A percentile compares a stretch with the other conserved stretches of the same genome.
Evolutionary conservation across 441 rosid species (phyloP).

Genomic region (Gossypium aridum): DNA sequence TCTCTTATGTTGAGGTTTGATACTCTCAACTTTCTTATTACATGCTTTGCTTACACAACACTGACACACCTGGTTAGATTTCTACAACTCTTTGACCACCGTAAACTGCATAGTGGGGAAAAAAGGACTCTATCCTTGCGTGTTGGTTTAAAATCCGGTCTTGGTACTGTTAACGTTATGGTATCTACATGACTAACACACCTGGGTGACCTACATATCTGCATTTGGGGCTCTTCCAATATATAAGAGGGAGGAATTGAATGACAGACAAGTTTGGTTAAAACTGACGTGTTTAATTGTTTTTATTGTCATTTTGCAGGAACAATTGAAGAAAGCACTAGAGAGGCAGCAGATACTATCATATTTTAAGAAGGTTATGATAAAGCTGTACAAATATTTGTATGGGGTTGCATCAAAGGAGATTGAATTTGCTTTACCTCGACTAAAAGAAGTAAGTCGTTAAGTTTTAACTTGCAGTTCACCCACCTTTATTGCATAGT

Average conservation of each 20-base stretch:
- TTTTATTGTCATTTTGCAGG: conserved; percentile 40
- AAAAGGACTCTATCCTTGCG: neutral
- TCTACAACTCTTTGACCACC: neutral
- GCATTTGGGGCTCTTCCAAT: neutral
- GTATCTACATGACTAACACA: neutral
- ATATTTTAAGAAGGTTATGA: conserved; percentile 64
- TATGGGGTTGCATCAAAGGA: conserved; percentile 53
- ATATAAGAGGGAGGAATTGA: neutral
- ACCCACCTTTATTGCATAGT: neutral
- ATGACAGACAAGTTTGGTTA: neutral
- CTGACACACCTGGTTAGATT: neutral
- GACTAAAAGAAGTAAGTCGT: conserved; percentile 69
- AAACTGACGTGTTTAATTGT: neutral
- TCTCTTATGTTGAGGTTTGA: conserved; percentile 66
- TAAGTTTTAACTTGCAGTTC: neutral
- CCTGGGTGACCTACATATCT: neutral
- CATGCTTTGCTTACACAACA: neutral
- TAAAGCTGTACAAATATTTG: conserved; percentile 66
- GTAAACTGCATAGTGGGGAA: neutral
- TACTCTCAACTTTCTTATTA: conserved; percentile 9
- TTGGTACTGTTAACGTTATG: neutral
- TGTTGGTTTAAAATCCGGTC: neutral
- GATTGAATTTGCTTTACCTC: conserved; percentile 55
- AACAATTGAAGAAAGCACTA: conserved; percentile 54
- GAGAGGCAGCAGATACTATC: conserved; percentile 71